phyloP scores from a whole-genome alignment of 108 stramenopile genomes.

The Cyclotella cryptica region DNA sequence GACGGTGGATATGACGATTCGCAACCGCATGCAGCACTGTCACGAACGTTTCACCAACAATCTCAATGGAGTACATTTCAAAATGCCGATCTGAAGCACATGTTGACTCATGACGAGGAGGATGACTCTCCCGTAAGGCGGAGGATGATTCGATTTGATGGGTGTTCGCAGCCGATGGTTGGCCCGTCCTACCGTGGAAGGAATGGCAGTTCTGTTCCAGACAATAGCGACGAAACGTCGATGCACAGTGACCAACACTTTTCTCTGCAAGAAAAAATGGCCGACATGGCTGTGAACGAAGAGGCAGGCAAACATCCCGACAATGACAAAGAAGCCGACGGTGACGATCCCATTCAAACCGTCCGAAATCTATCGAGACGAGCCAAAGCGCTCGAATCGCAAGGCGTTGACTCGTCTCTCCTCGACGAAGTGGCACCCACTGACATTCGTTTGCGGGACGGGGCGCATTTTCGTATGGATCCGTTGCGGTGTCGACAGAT shows the following conservation, averaged over 20 bases:
- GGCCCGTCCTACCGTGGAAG: background rate
- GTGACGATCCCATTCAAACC: constrained; percentile 49
- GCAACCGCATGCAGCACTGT: background rate
- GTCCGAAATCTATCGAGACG: constrained; percentile 44
- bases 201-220: too few species aligned
- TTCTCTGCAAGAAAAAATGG: constrained; percentile 9
- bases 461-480: constrained; percentile 42
- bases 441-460: constrained; percentile 47
- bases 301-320: background rate
- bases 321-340: background rate
- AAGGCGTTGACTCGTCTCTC: constrained; percentile 38
- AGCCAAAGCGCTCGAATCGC: constrained; percentile 29
- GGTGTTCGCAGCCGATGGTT: constrained; percentile 5
- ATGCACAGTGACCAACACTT: background rate
- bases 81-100: constrained; percentile 34
- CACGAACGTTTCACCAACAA: background rate
- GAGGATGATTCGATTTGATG: constrained; percentile 38
- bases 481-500: constrained; percentile 39
- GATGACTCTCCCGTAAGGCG: constrained; percentile 41
- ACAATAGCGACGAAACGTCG: too few species aligned
- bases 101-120: constrained; percentile 10
- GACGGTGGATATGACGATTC: constrained; percentile 5
- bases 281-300: constrained; percentile 18
- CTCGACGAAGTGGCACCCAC: constrained; percentile 52
- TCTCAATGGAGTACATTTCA: constrained; percentile 47